A percentile compares a stretch with the other conserved stretches of the same genome.
Conservation (phyloP, 495 filamentous ascomycete species). For the Neurospora pannonica region DNA sequence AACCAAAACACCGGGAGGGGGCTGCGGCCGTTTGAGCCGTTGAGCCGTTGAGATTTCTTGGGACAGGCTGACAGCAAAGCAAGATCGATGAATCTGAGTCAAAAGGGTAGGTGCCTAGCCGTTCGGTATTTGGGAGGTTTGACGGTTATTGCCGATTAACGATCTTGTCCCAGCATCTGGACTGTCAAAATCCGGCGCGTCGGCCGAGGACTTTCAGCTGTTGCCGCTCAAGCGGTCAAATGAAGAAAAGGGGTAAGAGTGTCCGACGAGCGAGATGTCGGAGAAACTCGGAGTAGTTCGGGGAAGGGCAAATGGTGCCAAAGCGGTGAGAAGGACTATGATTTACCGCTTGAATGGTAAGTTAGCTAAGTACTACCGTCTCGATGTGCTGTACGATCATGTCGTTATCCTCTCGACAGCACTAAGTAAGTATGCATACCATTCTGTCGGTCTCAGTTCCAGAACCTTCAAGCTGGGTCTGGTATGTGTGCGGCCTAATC, state of each 20-base stretch:
- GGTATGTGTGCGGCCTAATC: neutral
- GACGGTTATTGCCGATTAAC: neutral
- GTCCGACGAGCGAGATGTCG: neutral
- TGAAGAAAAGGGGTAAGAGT: neutral
- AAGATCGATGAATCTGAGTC: neutral
- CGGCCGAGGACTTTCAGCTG: neutral
- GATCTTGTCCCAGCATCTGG: neutral
- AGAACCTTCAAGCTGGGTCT: neutral
- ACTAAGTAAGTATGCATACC: neutral
- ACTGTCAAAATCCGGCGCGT: neutral
- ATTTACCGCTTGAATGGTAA: neutral
- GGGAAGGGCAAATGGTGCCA: neutral
- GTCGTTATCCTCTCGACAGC: neutral
- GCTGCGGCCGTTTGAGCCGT: neutral
- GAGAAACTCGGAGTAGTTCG: neutral
- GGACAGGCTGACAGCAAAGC: neutral
- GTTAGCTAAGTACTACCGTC: neutral
- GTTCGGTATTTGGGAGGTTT: neutral
- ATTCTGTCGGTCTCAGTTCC: neutral
- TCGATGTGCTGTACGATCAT: neutral
- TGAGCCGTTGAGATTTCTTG: neutral
- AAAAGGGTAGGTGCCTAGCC: neutral
- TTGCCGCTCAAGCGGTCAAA: neutral
- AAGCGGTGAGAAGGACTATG: neutral
- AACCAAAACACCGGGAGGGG: neutral